These are phyloP conservation scores for Tremella yokohamensis DNA, from an alignment of 768 basidiomycete species.

Conservation along the genomic window DNA sequence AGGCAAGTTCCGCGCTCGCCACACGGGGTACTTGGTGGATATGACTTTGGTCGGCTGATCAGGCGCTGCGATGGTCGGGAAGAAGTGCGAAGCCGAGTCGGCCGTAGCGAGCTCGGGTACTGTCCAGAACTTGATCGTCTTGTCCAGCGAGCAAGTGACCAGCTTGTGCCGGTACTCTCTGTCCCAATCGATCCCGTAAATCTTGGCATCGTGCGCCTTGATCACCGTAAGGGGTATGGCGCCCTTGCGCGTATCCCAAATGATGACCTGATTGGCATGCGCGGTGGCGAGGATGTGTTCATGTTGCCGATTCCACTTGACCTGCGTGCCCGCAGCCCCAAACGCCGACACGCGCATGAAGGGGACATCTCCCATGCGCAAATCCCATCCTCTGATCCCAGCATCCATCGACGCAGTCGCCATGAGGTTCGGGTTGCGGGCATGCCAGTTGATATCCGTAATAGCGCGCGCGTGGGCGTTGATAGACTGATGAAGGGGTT, in stretches of 20 bases:
- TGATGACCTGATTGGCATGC: conserved; percentile 76
- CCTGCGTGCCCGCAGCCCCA: conserved; percentile 70
- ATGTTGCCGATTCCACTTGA: conserved; percentile 93
- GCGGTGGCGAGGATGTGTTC: conserved; percentile 82
- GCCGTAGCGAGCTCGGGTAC: conserved; percentile 43
- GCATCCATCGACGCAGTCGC: conserved; percentile 90
- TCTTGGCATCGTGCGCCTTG: conserved; percentile 79
- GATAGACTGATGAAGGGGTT: conserved; percentile 77
- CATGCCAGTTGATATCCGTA: conserved; percentile 98
- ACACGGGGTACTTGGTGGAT: conserved; percentile 80
- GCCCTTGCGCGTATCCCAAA: conserved; percentile 96
- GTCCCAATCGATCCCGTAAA: conserved; percentile 98
- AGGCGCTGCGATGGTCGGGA: conserved; percentile 30
- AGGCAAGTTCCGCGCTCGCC: conserved; percentile 86
- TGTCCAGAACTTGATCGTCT: conserved; percentile 85
- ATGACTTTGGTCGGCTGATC: conserved; percentile 51
- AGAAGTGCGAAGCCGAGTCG: conserved; percentile 17
- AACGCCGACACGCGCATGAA: conserved; percentile 61
- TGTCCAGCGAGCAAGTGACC: conserved; percentile 82
- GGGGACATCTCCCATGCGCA: conserved; percentile 65
- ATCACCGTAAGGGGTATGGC: conserved; percentile 73
- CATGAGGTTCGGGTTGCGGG: conserved; percentile 74
- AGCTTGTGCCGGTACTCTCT: conserved; percentile 69
- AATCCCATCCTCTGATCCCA: conserved; percentile 92
- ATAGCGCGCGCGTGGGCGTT: conserved; percentile 91